A percentile compares a stretch with the other conserved stretches of the same genome.
These are phyloP conservation scores for Crassisporium funariophilum DNA, from an alignment of 768 basidiomycete species.

Conservation along the genomic window DNA sequence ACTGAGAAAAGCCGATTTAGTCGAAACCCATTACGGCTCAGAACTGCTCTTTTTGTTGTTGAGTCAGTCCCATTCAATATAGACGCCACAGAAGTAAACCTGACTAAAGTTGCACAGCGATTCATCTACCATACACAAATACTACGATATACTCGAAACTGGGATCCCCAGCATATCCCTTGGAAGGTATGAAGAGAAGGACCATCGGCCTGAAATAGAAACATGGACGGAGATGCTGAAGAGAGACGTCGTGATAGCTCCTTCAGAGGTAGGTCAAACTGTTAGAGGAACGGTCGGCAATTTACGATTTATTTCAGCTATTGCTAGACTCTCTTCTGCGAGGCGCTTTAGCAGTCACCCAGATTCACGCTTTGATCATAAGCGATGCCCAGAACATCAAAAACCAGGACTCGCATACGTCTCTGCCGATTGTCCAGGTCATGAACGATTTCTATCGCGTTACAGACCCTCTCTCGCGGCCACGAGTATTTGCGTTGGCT, in stretches of 20 bases:
- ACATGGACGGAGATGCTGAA: constrained; percentile 20
- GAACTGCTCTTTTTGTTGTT: constrained; percentile 33
- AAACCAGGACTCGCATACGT: constrained; percentile 37
- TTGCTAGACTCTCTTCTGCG: constrained; percentile 40
- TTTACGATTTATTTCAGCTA: constrained; percentile 27
- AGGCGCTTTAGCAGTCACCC: constrained; percentile 42
- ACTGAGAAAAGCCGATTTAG: constrained; percentile 22
- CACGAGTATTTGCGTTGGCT: constrained; percentile 46
- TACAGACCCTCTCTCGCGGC: constrained; percentile 35
- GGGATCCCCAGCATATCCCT: constrained; percentile 20
- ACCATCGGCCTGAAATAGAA: constrained; percentile 19
- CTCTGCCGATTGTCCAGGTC: constrained; percentile 41
- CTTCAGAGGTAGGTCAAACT: constrained; percentile 36
- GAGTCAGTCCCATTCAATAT: constrained; percentile 27
- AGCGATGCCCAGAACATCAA: constrained; percentile 39
- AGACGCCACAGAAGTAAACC: too few relatives aligned
- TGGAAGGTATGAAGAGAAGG: constrained; percentile 28
- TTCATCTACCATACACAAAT: constrained; percentile 18
- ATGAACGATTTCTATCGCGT: constrained; percentile 48
- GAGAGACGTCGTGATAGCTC: constrained; percentile 39
- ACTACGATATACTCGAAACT: constrained; percentile 21
- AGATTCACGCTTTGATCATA: constrained; percentile 48
- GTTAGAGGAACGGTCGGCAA: constrained; percentile 6
- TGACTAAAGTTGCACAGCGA: too few relatives aligned
- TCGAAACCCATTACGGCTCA: constrained; percentile 15